These are phyloP conservation scores for Miamiensis avidus DNA, from an alignment of 169 alveolate genomes.

Conservation along the genomic window DNA sequence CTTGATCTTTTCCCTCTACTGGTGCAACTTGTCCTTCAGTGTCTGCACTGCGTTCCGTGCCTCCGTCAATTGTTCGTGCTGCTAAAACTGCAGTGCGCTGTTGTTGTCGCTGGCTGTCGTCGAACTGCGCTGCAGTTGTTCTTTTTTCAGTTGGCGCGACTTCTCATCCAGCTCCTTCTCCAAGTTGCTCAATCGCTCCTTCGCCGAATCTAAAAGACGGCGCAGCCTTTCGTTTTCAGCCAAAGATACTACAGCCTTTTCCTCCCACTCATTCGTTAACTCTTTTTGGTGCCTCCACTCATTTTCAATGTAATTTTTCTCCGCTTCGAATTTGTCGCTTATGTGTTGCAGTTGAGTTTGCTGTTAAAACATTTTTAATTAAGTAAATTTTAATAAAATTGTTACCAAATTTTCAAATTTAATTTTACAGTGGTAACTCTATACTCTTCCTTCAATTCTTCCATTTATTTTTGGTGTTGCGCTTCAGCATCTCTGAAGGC, in stretches of 20 bases:
- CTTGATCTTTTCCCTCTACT: neutral
- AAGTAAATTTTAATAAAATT: too few species aligned
- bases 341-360: too few species aligned
- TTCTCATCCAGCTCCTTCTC: neutral
- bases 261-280: neutral
- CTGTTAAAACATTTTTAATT: neutral
- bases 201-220: neutral
- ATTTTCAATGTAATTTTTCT: too few species aligned
- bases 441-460: neutral
- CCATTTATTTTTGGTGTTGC: neutral
- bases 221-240: neutral
- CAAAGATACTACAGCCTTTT: neutral
- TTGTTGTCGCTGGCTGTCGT: too few species aligned
- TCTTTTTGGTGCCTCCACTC: neutral
- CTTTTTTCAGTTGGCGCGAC: too few species aligned
- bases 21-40: neutral
- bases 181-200: neutral
- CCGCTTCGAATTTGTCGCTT: neutral
- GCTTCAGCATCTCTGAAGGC: neutral
- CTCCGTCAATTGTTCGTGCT: neutral
- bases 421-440: neutral
- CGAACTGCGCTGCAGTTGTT: too few species aligned
- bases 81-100: neutral
- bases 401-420: too few species aligned
- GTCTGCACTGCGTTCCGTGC: neutral